These are phyloP conservation scores for Macrolepiota dolichaula DNA, from an alignment of 768 basidiomycete species.

Conservation along the genomic window DNA sequence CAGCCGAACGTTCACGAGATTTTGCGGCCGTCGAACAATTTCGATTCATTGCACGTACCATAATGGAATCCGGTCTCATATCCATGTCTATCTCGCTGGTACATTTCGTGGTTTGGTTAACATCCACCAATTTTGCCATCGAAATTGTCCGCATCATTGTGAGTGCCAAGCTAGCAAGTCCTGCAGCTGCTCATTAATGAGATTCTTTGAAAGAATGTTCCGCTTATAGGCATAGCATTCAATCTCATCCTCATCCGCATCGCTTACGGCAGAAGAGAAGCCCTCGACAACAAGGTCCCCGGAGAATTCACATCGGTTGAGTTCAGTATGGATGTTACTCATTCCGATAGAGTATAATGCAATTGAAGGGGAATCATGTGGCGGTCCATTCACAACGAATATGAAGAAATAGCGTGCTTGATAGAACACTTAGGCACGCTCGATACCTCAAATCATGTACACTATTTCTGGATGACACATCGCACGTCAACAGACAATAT, in stretches of 20 bases:
- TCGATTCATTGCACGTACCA: slow-evolving; percentile 2
- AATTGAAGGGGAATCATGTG: no score
- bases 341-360: no score
- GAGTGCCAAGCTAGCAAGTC: background rate
- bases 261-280: background rate
- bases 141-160: background rate
- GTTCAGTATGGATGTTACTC: background rate
- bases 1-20: background rate
- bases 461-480: background rate
- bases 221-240: slow-evolving; percentile 4
- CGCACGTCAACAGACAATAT: background rate
- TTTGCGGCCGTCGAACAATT: background rate
- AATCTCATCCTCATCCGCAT: slow-evolving; percentile 7
- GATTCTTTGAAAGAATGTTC: background rate
- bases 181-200: background rate
- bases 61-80: slow-evolving; percentile 3
- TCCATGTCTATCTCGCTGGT: slow-evolving; percentile 5
- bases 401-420: no score
- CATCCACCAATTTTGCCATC: background rate
- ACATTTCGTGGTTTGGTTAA: slow-evolving; percentile 8
- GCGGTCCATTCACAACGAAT: background rate
- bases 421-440: no score
- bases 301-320: slow-evolving; percentile 1
- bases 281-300: background rate
- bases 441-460: background rate